Evolutionary conservation across 73 alveolate species (phyloP).

Genomic region (Paramecium caudatum): DNA sequence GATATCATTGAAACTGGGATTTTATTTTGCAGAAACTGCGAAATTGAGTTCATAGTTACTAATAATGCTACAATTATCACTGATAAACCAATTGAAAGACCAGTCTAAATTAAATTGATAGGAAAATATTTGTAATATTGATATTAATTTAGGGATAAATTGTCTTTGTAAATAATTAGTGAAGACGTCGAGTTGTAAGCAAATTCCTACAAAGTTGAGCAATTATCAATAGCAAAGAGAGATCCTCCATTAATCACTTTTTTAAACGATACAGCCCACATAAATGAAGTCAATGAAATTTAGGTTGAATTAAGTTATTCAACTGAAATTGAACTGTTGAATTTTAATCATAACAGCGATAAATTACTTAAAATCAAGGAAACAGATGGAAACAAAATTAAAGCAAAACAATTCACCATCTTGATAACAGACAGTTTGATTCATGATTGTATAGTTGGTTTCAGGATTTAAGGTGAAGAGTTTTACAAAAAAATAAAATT

Average conservation of each 20-base stretch:
- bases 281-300: slow-evolving; percentile 46
- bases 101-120: not conserved
- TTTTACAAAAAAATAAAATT: not conserved
- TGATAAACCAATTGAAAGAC: not conserved
- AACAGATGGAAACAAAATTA: not conserved
- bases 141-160: not conserved
- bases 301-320: not conserved
- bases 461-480: not conserved
- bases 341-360: not conserved
- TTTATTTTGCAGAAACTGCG: not conserved
- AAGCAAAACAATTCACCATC: not conserved
- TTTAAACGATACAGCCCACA: not conserved
- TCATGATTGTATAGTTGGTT: not conserved
- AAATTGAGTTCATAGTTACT: slow-evolving; percentile 9
- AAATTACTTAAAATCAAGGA: not conserved
- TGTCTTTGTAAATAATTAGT: not conserved
- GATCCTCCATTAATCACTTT: slow-evolving; percentile 21
- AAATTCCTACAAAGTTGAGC: not conserved
- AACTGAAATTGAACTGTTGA: not conserved
- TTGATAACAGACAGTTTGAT: not conserved
- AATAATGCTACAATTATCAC: not conserved
- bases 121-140: slow-evolving; percentile 26
- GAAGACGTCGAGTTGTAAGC: not conserved
- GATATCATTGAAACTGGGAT: not conserved
- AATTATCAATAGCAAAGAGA: not conserved